Percentiles rank a stretch among this genome's conserved stretches.
Evolutionary conservation across 164 flowering plant genomes (phyloP).

Genomic region (Liriodendron chinense): DNA sequence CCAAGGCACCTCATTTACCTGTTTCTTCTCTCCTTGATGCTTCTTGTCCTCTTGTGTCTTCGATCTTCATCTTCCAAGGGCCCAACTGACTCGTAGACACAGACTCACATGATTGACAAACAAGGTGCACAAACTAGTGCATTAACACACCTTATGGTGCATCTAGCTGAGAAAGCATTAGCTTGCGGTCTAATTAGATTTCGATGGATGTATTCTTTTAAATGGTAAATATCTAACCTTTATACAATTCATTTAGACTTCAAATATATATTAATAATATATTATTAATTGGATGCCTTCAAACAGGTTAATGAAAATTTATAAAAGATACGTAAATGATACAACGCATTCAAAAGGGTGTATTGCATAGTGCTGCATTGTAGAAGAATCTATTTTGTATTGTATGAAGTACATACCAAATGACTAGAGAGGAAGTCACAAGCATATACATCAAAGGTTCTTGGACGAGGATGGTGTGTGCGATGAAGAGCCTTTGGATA

Average conservation of each 20-base stretch:
- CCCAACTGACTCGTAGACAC: too few species aligned
- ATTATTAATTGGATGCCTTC: not conserved
- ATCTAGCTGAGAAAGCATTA: not conserved
- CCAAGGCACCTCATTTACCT: too few species aligned
- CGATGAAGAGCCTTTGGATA: too few species aligned
- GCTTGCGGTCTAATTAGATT: not conserved
- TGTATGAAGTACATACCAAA: constrained; percentile 1
- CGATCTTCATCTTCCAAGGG: too few species aligned
- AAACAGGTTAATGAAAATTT: not conserved
- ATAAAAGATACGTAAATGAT: not conserved
- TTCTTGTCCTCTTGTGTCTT: too few species aligned
- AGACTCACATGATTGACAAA: too few species aligned
- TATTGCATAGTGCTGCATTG: not conserved
- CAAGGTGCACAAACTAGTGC: too few species aligned
- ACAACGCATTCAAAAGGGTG: not conserved
- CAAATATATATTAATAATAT: not conserved
- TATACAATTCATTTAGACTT: not conserved
- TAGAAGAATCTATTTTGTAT: not conserved
- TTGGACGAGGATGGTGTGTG: too few species aligned
- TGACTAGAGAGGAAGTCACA: not conserved
- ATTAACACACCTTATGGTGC: not conserved
- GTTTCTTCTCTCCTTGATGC: too few species aligned
- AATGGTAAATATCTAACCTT: not conserved
- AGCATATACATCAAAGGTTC: not conserved
- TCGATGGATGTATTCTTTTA: constrained; percentile 4